phyloP scores from a whole-genome alignment of 75 land plant species.

The Chamaecyparis obtusa region DNA sequence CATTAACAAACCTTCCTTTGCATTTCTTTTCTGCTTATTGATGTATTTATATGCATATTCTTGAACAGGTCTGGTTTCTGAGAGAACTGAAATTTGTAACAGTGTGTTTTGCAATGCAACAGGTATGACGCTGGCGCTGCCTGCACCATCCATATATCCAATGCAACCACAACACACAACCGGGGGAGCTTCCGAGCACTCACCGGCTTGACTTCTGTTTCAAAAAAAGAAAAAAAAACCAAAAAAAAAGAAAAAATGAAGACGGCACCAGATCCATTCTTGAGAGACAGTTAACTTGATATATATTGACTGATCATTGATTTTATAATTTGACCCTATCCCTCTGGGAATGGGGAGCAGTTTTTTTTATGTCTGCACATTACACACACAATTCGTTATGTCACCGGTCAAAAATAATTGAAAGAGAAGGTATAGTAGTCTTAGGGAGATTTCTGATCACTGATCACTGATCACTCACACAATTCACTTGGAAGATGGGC shows the following conservation, averaged over 20 bases:
- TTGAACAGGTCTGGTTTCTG: background rate
- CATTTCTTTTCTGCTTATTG: background rate
- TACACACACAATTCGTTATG: background rate
- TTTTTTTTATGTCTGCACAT: background rate
- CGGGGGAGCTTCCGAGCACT: constrained; percentile 6
- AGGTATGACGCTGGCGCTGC: constrained; percentile 13
- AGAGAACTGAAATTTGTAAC: constrained; percentile 13
- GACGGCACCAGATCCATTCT: constrained; percentile 2
- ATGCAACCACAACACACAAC: constrained; percentile 5
- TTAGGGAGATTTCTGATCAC: background rate
- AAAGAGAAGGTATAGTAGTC: background rate
- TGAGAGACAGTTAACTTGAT: constrained; percentile 6
- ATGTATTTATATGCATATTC: background rate
- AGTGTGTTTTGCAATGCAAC: constrained; percentile 13
- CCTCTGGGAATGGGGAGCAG: background rate
- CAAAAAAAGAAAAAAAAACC: background rate
- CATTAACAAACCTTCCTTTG: background rate
- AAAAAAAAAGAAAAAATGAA: background rate
- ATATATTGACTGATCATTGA: constrained; percentile 12
- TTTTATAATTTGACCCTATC: constrained; percentile 6
- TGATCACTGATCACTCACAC: constrained; percentile 10
- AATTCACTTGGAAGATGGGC: constrained; percentile 7
- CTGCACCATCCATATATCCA: constrained; percentile 6
- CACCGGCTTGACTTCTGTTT: background rate
- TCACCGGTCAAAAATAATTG: constrained; percentile 1